phyloP scores from a whole-genome alignment of 1,284 basidiomycete genomes.

The Ceratorhiza oryzae-sativae region DNA sequence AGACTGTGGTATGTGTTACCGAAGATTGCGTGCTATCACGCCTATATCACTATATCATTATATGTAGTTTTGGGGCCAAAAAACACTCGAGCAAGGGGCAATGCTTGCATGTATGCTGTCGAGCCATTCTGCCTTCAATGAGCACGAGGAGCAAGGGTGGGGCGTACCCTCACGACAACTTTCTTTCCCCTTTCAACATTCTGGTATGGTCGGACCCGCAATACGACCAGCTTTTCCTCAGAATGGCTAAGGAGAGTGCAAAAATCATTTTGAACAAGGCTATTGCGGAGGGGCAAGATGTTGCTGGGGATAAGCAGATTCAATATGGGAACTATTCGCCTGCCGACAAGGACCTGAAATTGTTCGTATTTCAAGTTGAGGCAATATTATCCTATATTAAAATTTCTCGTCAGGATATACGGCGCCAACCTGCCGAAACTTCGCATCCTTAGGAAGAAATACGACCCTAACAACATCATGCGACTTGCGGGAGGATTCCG shows the following conservation, averaged over 20 bases:
- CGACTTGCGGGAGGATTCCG: slow-evolving; percentile 61
- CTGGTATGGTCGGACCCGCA: slow-evolving; percentile 51
- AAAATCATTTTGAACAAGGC: slow-evolving; percentile 53
- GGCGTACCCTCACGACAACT: slow-evolving; percentile 52
- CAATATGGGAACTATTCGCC: slow-evolving; percentile 63
- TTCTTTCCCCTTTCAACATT: slow-evolving; percentile 58
- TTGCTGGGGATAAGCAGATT: slow-evolving; percentile 50
- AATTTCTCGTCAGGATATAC: slow-evolving; percentile 55
- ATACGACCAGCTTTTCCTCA: slow-evolving; percentile 54
- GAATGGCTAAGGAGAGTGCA: slow-evolving; percentile 54
- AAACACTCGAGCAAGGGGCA: slow-evolving; percentile 49
- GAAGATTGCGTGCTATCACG: background rate
- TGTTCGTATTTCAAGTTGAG: background rate
- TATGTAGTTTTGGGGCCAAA: slow-evolving; percentile 53
- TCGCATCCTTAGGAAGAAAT: slow-evolving; percentile 52
- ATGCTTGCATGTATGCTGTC: slow-evolving; percentile 59
- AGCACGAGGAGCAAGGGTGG: slow-evolving; percentile 53
- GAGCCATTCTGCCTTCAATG: slow-evolving; percentile 62
- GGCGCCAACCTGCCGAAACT: slow-evolving; percentile 57
- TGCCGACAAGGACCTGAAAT: background rate
- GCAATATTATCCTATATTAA: slow-evolving; percentile 53
- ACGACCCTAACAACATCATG: slow-evolving; percentile 64
- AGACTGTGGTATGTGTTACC: slow-evolving; percentile 54
- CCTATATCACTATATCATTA: background rate
- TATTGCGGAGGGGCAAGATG: slow-evolving; percentile 55